Base-by-base conservation (phyloP, 306 rosid species). In the Ammopiptanthus mongolicus region DNA sequence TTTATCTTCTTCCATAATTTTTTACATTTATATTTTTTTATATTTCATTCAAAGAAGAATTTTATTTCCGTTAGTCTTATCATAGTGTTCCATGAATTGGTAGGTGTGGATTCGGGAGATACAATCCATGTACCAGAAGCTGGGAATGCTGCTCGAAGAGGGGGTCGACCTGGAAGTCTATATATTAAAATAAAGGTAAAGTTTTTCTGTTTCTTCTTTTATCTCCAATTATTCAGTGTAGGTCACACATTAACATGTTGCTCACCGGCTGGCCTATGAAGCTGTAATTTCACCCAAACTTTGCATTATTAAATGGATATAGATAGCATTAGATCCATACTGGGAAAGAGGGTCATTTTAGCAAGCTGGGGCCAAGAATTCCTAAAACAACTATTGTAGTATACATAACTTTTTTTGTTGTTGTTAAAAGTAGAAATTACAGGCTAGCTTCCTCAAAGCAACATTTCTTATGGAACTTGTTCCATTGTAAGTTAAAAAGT, bases 21-120 rank as follows among this genome's bases (percentile, higher is more conserved):
- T 25, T 13, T 34, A 11, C 41, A 41, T 44, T 19, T 33, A 8
- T 62, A 15, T 59, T 62, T 48, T 50, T 44, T 19, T 33, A 8
- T 62, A 15, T 59, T 62, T 41, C 58, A 44, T 23, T 62, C 25
- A 60, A 61, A 74, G 63, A 44, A 41, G 19, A 22, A 11, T 18
- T 36, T 18, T 36, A 13, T 44, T 8, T 56, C 48, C 56, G 34
- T 59, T 13, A 14, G 37, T 25, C 66, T 53, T 61, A 62, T 84
- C 8, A 25, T 53, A 51, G 9, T 68, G 58, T 56, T 73, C 47
- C 51, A 21, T 82, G 34, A 81, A 64, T 85, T 85, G 65, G 39
- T 71, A 95, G 99, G 99, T 25, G 93, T 95, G 78, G 97, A 90
- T 74, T 81, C 90, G 11, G 99, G 97, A 65, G 99, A 95, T 82